phyloP scores from a whole-genome alignment of 2,329 filamentous ascomycete genomes.

The Talaromyces sp. region DNA sequence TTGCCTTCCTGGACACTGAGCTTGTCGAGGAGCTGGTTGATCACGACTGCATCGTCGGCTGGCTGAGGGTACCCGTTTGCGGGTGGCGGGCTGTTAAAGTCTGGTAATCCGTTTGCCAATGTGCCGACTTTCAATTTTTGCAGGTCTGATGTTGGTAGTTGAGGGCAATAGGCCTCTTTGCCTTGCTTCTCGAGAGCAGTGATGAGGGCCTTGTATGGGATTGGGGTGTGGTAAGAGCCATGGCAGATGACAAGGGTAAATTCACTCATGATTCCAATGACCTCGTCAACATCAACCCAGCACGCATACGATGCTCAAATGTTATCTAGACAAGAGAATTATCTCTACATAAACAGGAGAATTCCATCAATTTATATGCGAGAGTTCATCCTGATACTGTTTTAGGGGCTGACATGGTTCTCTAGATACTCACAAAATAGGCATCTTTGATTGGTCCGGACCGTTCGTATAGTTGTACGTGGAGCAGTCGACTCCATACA shows the following conservation, averaged over 20 bases:
- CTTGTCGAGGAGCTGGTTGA: slow-evolving; percentile 8
- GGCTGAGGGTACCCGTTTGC: slow-evolving; percentile 30
- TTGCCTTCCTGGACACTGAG: slow-evolving; percentile 25
- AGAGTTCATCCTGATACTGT: not conserved
- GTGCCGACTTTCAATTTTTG: slow-evolving; percentile 59
- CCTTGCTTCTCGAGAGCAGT: slow-evolving; percentile 25
- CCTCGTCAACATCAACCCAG: no score
- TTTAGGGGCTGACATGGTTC: not conserved
- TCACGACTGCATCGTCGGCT: slow-evolving; percentile 19
- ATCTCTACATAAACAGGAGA: not conserved
- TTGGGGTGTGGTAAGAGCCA: slow-evolving; percentile 33
- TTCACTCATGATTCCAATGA: not conserved
- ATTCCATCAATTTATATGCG: not conserved
- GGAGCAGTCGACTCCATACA: not conserved
- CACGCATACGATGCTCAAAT: no score
- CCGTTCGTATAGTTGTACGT: not conserved
- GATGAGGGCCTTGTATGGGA: slow-evolving; percentile 31
- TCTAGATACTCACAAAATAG: not conserved
- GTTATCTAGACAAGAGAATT: no score
- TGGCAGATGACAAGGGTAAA: slow-evolving; percentile 16
- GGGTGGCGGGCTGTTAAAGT: slow-evolving; percentile 27
- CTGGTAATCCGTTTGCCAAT: not conserved
- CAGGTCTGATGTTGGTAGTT: slow-evolving; percentile 45
- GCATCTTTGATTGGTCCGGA: not conserved
- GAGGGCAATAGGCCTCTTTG: slow-evolving; percentile 36